Base-by-base conservation (phyloP, 1,284 basidiomycete genomes). In the Naganishia liquefaciens region DNA sequence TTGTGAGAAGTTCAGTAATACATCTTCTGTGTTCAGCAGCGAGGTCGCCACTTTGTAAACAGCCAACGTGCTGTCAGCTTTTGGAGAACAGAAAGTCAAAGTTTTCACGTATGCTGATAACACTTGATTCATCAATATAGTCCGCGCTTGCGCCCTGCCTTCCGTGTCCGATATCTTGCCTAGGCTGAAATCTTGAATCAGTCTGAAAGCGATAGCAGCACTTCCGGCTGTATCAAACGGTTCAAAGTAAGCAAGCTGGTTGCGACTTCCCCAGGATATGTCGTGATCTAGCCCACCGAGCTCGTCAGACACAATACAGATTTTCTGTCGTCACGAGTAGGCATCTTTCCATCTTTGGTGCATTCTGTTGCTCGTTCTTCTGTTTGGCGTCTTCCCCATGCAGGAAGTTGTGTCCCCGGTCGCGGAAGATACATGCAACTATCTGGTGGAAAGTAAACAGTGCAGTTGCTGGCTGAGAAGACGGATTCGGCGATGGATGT, bases 161-260 rank as follows among this genome's bases (percentile, higher is more conserved):
- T 46, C 44, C 44, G 44, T 46, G 10, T 21, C 44, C 11, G n/a
- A 46, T 46, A 46, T 40, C 39, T 46, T 46, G 44, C 44, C 44
- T 46, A 21, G 44, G 44, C 44, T 46, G 44, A 46, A 46, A 46
- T 46, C 44, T 13, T 46, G 44, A 46, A 46, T 46, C 44, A 46
- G 44, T 46, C 44, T 46, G 44, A 21, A 46, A 46, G 44, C 44
- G 11, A 46, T 46, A 46, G 44, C 44, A 21, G 44, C 44, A 11
- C 44, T 46, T 46, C 44, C 44, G 44, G 44, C n/a, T 46, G 44
- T 46, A 46, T 46, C 44, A 46, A 46, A 21, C 44, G 44, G n/a
- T 46, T 46, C 10, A 11, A 46, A 21, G n/a, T 46, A 46, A 11
- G 44, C 44, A 46, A 46, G 44, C 44, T 46, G 44, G n/a, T 46